Conservation (phyloP, 108 stramenopile species). For the Pseudonitzschia pungens region DNA sequence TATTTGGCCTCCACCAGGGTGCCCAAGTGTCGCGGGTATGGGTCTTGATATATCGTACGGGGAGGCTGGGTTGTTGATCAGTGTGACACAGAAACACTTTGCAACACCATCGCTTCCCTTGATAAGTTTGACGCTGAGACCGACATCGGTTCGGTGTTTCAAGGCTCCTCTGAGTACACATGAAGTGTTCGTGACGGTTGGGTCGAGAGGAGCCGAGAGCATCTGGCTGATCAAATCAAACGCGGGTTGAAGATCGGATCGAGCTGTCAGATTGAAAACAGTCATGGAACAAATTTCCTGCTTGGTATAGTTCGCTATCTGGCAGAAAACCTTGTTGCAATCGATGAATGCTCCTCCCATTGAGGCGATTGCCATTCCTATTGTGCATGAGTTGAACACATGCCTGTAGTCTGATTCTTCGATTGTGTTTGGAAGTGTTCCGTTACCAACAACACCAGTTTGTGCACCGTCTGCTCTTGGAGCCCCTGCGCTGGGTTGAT, state of each 20-base stretch:
- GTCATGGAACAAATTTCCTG: slow-evolving; percentile 84
- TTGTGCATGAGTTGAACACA: slow-evolving; percentile 75
- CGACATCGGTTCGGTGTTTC: slow-evolving; percentile 66
- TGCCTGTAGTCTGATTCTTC: slow-evolving; percentile 71
- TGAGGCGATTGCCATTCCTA: slow-evolving; percentile 88
- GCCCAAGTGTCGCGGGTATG: slow-evolving; percentile 53
- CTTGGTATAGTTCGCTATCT: slow-evolving; percentile 69
- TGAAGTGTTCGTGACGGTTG: slow-evolving; percentile 38
- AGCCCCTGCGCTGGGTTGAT: slow-evolving; percentile 15
- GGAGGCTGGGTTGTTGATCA: slow-evolving; percentile 68
- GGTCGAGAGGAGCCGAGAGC: slow-evolving; percentile 63
- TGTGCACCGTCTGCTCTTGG: not conserved
- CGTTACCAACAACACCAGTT: slow-evolving; percentile 4
- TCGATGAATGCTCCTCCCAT: slow-evolving; percentile 91
- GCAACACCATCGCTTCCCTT: slow-evolving; percentile 72
- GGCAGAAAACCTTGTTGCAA: slow-evolving; percentile 79
- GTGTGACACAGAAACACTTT: slow-evolving; percentile 82
- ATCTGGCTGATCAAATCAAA: slow-evolving; percentile 87
- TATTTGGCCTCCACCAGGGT: slow-evolving; percentile 37
- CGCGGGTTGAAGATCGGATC: slow-evolving; percentile 77
- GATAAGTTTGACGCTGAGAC: slow-evolving; percentile 69
- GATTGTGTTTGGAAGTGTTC: slow-evolving; percentile 28
- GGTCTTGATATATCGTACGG: slow-evolving; percentile 54
- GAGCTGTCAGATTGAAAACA: slow-evolving; percentile 80
- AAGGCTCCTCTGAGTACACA: slow-evolving; percentile 48